Base-by-base conservation (phyloP, 75 land plant genomes). In the Cryptomeria japonica region DNA sequence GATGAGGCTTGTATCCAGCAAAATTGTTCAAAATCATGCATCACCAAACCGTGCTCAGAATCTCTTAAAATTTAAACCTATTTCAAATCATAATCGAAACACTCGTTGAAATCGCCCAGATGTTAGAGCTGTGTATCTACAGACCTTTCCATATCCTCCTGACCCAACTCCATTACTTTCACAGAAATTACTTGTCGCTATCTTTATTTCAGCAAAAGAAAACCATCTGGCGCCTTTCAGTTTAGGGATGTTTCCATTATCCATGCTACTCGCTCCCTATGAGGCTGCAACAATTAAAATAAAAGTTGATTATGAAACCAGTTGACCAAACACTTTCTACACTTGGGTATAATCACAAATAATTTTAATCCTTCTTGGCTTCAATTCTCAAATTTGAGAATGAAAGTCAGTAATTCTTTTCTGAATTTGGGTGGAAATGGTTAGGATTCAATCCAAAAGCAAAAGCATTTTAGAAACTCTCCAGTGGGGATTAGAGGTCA, bases 131-230 rank as follows among this genome's bases (percentile, higher is more conserved):
- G 10, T 11, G 80, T 11, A 55, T 46, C 55, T 31, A 73, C 42
- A 77, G 32, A 91, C 93, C 90, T 89, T 92, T 85, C 93, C 93
- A 80, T 91, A 92, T 12, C 93, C 93, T 73, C 93, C 93, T 25
- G 80, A 72, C 3, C 93, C 93, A 46, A 92, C 87, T 75, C 70
- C 91, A 76, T 91, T 89, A 88, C 85, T 86, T 12, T 86, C 86
- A 18, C 70, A 91, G 91, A 92, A 92, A 86, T 89, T 88, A 68
- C 89, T 83, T 18, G 93, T 91, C 10, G 89, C 87, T 41, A 72
- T 64, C 87, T 89, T 89, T 25, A 92, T 58, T 39, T 92, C 93
- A 11, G 85, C 87, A 75, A 80, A 87, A 25, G 91, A 72, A 85
- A 92, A 92, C 82, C 72, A 89, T 61, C 93, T 88, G 72, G 90